phyloP scores from a whole-genome alignment of 1,284 basidiomycete genomes.

The Tylopilus sp. region DNA sequence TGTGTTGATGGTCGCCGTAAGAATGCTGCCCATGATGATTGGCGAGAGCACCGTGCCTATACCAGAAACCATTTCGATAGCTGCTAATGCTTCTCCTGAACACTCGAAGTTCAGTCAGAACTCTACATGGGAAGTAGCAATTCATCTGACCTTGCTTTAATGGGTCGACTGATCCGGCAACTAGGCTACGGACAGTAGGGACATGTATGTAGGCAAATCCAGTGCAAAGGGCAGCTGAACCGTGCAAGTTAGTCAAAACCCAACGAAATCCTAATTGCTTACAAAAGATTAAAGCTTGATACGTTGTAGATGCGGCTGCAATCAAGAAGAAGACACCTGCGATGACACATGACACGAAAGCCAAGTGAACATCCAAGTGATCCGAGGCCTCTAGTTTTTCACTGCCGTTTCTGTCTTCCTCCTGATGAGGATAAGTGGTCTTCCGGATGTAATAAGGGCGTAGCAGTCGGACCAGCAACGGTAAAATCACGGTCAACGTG shows the following conservation, averaged over 20 bases:
- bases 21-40: constrained; percentile 37
- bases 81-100: constrained; percentile 45
- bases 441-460: constrained; percentile 30
- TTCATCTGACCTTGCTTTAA: constrained; percentile 40
- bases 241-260: constrained; percentile 1
- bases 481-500: constrained; percentile 23
- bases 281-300: constrained; percentile 24
- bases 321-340: constrained; percentile 14
- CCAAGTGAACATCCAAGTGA: neutral
- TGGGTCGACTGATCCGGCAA: constrained; percentile 44
- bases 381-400: constrained; percentile 10
- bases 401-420: neutral
- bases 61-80: constrained; percentile 44
- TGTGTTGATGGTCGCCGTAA: constrained; percentile 28
- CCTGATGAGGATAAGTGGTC: neutral
- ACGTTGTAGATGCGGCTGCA: constrained; percentile 24
- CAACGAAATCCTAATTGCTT: neutral
- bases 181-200: constrained; percentile 42
- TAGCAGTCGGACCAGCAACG: constrained; percentile 28
- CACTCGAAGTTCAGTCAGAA: neutral
- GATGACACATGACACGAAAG: neutral
- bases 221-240: constrained; percentile 26
- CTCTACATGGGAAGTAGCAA: neutral
- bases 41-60: constrained; percentile 39
- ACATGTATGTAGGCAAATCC: constrained; percentile 30